phyloP scores from a whole-genome alignment of 345 rosid genomes.

The Boechera stricta region DNA sequence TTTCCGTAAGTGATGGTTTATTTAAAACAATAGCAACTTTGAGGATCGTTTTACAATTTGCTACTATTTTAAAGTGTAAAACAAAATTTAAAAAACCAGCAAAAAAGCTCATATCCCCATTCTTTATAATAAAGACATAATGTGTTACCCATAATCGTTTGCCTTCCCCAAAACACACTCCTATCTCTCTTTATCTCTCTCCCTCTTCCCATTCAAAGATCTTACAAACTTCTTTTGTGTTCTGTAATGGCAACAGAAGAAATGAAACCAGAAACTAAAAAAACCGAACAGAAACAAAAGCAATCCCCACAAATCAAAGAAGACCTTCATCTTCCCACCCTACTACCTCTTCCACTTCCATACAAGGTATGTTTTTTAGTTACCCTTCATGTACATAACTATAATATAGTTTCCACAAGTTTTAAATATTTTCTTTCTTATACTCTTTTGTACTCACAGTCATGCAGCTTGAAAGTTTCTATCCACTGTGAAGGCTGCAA shows the following conservation, averaged over 20 bases:
- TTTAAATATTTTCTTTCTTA: not conserved
- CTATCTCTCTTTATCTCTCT: constrained; percentile 4
- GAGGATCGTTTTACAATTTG: not conserved
- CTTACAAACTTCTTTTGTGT: constrained; percentile 10
- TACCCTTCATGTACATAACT: not conserved
- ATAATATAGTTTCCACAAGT: not conserved
- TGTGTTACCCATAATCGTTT: constrained; percentile 36
- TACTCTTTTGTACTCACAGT: constrained; percentile 46
- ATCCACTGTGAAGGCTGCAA: constrained; percentile 92
- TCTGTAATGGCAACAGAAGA: constrained; percentile 57
- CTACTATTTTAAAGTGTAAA: not conserved
- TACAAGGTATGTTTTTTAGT: constrained; percentile 58
- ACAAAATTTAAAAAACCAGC: not conserved
- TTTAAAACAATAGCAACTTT: not conserved
- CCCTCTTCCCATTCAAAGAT: constrained; percentile 24
- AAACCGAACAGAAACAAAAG: constrained; percentile 34
- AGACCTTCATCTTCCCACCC: constrained; percentile 20
- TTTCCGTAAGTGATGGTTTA: not conserved
- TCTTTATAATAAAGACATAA: constrained; percentile 38
- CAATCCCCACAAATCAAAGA: constrained; percentile 36
- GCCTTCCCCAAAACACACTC: constrained; percentile 33
- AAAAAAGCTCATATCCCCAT: constrained; percentile 29
- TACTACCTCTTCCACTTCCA: constrained; percentile 46
- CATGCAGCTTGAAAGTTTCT: constrained; percentile 66
- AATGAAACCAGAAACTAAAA: constrained; percentile 46